Evolutionary conservation across 2,329 filamentous ascomycete genomes (phyloP).

Genomic region (Colletotrichum plurivorum): DNA sequence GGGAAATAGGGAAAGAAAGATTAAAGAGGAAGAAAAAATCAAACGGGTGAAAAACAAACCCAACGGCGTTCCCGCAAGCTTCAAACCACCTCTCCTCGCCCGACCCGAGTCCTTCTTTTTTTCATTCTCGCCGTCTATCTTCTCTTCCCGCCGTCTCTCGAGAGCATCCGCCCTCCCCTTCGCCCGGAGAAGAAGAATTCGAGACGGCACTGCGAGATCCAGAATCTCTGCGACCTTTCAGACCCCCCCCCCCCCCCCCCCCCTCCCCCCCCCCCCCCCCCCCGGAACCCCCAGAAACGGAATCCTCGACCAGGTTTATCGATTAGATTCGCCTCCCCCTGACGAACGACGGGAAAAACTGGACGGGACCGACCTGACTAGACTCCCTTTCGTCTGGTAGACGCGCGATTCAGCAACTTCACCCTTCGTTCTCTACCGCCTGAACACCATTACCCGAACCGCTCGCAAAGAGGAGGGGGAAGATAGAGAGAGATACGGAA

Average conservation of each 20-base stretch:
- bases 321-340: neutral
- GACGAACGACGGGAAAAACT: too few species aligned
- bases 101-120: constrained; percentile 22
- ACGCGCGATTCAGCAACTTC: constrained; percentile 15
- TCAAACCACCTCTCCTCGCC: neutral
- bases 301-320: constrained; percentile 33
- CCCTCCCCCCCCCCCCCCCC: too few species aligned
- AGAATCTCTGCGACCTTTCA: constrained; percentile 12
- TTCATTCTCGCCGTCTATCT: neutral
- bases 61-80: constrained; percentile 6
- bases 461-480: neutral
- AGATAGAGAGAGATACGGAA: too few species aligned
- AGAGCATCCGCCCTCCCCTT: neutral
- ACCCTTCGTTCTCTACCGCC: constrained; percentile 1
- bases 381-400: constrained; percentile 31
- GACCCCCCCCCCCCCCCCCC: neutral
- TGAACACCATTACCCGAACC: neutral
- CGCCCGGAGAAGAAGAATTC: neutral
- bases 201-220: constrained; percentile 16
- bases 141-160: constrained; percentile 1
- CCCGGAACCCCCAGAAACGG: neutral
- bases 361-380: neutral
- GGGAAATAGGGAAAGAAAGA: constrained; percentile 5
- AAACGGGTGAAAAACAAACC: neutral
- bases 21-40: neutral